Evolutionary conservation across 2,329 filamentous ascomycete species (phyloP).

Genomic region (Phialophora expanda): DNA sequence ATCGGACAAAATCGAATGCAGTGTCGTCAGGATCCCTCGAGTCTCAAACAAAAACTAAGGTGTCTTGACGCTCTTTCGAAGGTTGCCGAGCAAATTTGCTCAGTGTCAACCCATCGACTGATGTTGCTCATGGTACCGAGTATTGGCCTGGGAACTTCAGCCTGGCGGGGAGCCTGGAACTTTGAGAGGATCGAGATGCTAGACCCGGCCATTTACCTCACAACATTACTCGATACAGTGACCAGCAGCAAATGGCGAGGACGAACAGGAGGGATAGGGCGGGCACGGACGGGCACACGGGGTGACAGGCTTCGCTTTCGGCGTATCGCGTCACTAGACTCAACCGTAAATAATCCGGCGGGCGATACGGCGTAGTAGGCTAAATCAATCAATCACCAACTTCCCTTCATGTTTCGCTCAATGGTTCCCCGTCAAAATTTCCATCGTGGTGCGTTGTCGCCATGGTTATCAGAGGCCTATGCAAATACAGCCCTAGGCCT

Average conservation of each 20-base stretch:
- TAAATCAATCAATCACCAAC: background rate
- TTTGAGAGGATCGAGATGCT: background rate
- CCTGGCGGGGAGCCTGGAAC: background rate
- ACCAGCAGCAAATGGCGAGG: background rate
- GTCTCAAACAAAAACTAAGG: background rate
- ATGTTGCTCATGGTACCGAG: background rate
- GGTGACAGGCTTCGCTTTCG: background rate
- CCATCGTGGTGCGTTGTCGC: background rate
- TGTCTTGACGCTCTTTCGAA: background rate
- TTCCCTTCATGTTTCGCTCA: background rate
- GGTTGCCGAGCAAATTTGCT: background rate
- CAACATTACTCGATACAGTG: background rate
- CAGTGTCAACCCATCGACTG: background rate
- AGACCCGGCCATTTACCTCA: background rate
- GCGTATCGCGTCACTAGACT: background rate
- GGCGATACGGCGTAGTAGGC: background rate
- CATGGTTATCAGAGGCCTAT: background rate
- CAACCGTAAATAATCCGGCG: background rate
- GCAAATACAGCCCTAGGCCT: background rate
- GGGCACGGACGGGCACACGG: too few relatives aligned
- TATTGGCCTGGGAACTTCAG: background rate
- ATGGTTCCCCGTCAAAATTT: background rate
- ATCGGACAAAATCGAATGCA: background rate
- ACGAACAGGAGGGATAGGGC: background rate
- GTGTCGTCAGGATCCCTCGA: background rate